phyloP scores from a whole-genome alignment of 345 rosid species.

The Arabis alpina region DNA sequence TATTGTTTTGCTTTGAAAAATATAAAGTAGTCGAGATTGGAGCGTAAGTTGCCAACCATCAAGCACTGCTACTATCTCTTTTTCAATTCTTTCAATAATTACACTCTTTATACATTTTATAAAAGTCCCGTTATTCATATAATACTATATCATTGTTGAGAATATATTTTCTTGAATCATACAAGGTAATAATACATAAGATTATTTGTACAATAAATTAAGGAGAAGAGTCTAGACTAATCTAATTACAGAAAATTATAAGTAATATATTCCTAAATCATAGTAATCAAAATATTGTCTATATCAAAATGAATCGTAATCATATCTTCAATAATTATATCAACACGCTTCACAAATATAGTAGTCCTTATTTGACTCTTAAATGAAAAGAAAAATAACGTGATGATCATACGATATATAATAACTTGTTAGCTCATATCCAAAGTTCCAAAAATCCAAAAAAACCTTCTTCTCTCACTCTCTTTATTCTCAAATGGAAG shows the following conservation, averaged over 20 bases:
- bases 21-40: conserved; percentile 29
- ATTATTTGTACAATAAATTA: no score
- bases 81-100: conserved; percentile 1
- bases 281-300: no score
- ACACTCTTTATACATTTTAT: neutral
- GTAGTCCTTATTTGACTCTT: conserved; percentile 37
- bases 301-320: no score
- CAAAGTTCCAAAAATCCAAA: conserved; percentile 14
- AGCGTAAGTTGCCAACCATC: conserved; percentile 31
- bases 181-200: no score
- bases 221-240: no score
- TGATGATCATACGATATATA: conserved; percentile 19
- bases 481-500: conserved; percentile 33
- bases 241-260: no score
- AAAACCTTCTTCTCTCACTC: conserved; percentile 3
- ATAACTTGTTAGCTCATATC: conserved; percentile 22
- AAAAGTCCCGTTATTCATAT: no score
- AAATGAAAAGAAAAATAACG: conserved; percentile 8
- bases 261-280: no score
- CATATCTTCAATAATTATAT: neutral
- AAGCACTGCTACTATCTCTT: conserved; percentile 1
- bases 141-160: no score
- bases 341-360: conserved; percentile 20
- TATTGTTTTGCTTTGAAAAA: conserved; percentile 32
- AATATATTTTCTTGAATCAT: no score